Percentiles rank a stretch among this genome's conserved stretches.
phyloP scores from a whole-genome alignment of 495 filamentous ascomycete genomes.

The Xylaria intraflava region DNA sequence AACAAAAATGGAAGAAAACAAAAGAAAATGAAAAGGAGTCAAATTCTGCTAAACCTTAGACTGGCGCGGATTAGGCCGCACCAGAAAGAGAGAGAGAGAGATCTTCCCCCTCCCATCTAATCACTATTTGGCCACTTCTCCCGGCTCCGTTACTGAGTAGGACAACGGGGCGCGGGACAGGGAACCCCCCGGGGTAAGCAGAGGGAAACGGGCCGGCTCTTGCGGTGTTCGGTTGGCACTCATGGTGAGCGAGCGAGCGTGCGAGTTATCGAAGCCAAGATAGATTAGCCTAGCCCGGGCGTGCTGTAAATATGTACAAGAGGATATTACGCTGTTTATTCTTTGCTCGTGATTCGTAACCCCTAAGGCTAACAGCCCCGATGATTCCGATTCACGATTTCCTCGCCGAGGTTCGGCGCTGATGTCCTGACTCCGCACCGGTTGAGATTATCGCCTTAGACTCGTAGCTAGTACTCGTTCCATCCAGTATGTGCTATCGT shows the following conservation, averaged over 20 bases:
- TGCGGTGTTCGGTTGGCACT: background rate
- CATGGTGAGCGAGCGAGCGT: background rate
- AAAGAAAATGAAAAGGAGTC: no score
- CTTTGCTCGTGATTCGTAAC: no score
- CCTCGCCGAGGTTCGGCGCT: no score
- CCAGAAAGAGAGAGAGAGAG: background rate
- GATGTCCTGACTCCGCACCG: no score
- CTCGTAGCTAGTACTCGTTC: no score
- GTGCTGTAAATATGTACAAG: constrained; percentile 32
- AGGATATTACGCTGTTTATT: constrained; percentile 10
- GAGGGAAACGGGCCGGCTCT: background rate
- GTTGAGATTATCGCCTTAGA: no score
- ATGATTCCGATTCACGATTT: no score
- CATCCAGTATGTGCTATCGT: no score
- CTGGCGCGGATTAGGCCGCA: background rate
- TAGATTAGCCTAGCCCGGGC: constrained; percentile 6
- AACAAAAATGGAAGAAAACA: constrained; percentile 15
- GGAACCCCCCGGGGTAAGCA: background rate
- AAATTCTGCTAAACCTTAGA: constrained; percentile 13
- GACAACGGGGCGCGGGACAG: background rate
- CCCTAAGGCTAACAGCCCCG: no score
- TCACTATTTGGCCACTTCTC: background rate
- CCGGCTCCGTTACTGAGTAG: background rate
- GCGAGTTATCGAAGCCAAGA: background rate
- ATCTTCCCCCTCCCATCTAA: background rate